These are phyloP conservation scores for Entelexis sorbosivorans DNA, from an alignment of 1,139 yeast genomes.

Conservation along the genomic window DNA sequence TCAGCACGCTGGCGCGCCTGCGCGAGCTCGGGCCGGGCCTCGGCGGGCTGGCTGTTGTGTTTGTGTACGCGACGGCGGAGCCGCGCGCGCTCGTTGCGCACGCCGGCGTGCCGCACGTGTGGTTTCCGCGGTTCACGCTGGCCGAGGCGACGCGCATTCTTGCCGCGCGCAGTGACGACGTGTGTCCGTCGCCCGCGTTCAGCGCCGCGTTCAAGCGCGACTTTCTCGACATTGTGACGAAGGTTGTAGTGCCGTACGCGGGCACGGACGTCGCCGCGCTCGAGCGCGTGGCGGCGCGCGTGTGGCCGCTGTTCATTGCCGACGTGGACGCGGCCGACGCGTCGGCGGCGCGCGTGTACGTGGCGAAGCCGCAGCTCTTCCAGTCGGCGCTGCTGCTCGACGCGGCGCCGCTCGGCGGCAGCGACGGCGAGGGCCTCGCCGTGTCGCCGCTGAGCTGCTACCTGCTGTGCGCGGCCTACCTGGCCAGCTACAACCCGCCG, in stretches of 20 bases:
- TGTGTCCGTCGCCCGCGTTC: background rate
- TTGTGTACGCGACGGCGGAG: constrained; percentile 34
- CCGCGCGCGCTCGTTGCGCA: constrained; percentile 38
- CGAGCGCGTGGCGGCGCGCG: constrained; percentile 34
- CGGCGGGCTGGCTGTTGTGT: constrained; percentile 30
- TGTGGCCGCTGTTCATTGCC: constrained; percentile 45
- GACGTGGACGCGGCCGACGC: constrained; percentile 15
- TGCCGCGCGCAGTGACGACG: background rate
- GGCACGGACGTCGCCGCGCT: constrained; percentile 44
- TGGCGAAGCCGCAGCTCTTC: constrained; percentile 23
- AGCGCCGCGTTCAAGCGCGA: constrained; percentile 37
- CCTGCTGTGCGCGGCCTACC: constrained; percentile 54
- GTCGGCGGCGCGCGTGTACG: constrained; percentile 37
- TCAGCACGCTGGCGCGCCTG: constrained; percentile 40
- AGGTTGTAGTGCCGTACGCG: constrained; percentile 42
- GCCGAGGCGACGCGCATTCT: constrained; percentile 35
- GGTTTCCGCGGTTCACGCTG: constrained; percentile 40
- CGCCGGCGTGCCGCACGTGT: constrained; percentile 41
- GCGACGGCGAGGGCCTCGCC: background rate
- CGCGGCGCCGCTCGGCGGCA: background rate
- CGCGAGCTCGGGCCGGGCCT: constrained; percentile 33
- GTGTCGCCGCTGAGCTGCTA: constrained; percentile 25
- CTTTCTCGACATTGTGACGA: constrained; percentile 43
- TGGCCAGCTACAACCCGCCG: constrained; percentile 57
- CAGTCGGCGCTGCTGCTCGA: constrained; percentile 14